phyloP scores from a whole-genome alignment of 2,329 filamentous ascomycete species.

The Pyrenophora teres region DNA sequence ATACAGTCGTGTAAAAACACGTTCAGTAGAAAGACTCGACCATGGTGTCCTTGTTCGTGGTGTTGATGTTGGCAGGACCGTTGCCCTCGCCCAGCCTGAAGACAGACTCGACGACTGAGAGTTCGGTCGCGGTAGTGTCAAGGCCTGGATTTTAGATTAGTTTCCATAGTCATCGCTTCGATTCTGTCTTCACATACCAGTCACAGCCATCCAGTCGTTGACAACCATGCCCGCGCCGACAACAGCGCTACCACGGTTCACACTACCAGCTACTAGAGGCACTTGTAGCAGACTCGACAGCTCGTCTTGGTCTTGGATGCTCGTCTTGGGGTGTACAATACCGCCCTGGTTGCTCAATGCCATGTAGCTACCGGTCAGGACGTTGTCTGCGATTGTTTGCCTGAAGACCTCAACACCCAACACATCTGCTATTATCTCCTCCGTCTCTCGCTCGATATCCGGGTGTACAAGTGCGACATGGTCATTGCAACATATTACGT shows the following conservation, averaged over 20 bases:
- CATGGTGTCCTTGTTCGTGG: slow-evolving; percentile 93
- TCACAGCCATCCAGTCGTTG: slow-evolving; percentile 96
- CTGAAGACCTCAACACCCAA: slow-evolving; percentile 87
- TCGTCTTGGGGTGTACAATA: slow-evolving; percentile 95
- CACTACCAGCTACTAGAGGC: slow-evolving; percentile 88
- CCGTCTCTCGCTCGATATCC: slow-evolving; percentile 94
- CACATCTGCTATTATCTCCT: slow-evolving; percentile 97
- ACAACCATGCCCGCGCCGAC: slow-evolving; percentile 98
- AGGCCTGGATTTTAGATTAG: slow-evolving; percentile 58
- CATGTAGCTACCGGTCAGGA: slow-evolving; percentile 97
- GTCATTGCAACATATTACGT: slow-evolving; percentile 96
- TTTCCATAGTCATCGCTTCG: background rate
- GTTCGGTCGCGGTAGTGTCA: slow-evolving; percentile 94
- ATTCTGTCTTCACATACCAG: slow-evolving; percentile 46
- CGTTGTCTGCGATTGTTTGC: slow-evolving; percentile 96
- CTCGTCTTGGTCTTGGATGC: slow-evolving; percentile 97
- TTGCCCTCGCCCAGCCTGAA: slow-evolving; percentile 89
- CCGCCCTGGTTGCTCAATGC: slow-evolving; percentile 93
- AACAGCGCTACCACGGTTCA: slow-evolving; percentile 91
- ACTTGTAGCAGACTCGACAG: slow-evolving; percentile 91
- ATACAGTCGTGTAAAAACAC: background rate
- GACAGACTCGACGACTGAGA: slow-evolving; percentile 94
- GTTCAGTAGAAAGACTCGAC: slow-evolving; percentile 96
- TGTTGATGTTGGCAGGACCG: slow-evolving; percentile 77
- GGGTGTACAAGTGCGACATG: slow-evolving; percentile 96